These are phyloP conservation scores for Apocynum venetum DNA, from an alignment of 257 asterid genomes.

Conservation along the genomic window DNA sequence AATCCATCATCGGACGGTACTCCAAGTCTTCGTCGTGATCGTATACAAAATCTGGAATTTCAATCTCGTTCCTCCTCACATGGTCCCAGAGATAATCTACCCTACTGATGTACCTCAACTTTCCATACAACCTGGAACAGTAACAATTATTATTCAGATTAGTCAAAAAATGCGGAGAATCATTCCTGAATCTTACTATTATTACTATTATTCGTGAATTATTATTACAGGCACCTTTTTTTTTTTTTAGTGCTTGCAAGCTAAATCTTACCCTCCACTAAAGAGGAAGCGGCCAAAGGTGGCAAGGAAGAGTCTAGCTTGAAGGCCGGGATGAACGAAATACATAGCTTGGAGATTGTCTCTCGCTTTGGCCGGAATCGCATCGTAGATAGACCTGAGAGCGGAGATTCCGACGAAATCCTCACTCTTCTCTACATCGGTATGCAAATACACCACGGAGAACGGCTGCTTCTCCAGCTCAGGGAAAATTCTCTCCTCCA, in stretches of 20 bases:
- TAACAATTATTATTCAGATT: not conserved
- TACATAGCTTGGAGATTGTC: constrained; percentile 57
- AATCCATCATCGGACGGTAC: constrained; percentile 55
- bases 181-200: not conserved
- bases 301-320: constrained; percentile 80
- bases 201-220: too few relatives aligned
- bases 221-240: not conserved
- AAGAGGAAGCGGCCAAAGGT: constrained; percentile 75
- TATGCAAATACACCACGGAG: constrained; percentile 65
- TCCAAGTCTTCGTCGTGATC: constrained; percentile 88
- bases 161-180: not conserved
- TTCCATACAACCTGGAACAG: constrained; percentile 51
- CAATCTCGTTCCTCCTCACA: constrained; percentile 57
- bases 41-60: constrained; percentile 75
- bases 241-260: not conserved
- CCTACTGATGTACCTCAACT: constrained; percentile 63
- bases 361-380: constrained; percentile 47
- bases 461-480: constrained; percentile 49
- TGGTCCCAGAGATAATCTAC: constrained; percentile 73
- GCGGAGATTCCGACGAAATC: constrained; percentile 71
- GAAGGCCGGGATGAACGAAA: constrained; percentile 80
- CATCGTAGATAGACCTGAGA: constrained; percentile 52
- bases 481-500: constrained; percentile 60
- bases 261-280: constrained; percentile 41
- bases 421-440: constrained; percentile 54